Percentiles rank a stretch among this genome's conserved stretches.
These are phyloP conservation scores for Comarum palustre DNA, from an alignment of 306 rosid species.

Conservation along the genomic window DNA sequence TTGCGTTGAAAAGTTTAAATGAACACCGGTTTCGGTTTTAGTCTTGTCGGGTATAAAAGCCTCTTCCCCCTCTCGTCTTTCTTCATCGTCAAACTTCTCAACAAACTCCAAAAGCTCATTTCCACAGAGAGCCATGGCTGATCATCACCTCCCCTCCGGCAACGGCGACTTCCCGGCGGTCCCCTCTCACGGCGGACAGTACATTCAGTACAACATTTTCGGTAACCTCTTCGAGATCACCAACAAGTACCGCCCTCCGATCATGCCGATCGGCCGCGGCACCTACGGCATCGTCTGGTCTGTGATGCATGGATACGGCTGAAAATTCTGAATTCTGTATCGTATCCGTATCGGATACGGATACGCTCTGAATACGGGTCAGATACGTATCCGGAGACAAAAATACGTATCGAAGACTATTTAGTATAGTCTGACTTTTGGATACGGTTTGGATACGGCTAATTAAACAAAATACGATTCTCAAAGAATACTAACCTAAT, in stretches of 20 bases:
- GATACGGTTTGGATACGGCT: no score
- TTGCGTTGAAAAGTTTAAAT: slow-evolving; percentile 50
- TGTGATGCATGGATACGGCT: no score
- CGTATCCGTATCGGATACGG: no score
- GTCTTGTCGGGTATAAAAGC: slow-evolving; percentile 7
- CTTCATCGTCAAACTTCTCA: slow-evolving; percentile 7
- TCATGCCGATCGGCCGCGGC: slow-evolving; percentile 95
- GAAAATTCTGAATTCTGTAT: no score
- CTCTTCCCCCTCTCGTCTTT: background rate
- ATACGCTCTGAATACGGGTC: no score
- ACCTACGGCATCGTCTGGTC: slow-evolving; percentile 94
- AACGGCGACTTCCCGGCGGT: slow-evolving; percentile 61
- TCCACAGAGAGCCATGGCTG: slow-evolving; percentile 48
- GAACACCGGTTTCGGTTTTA: background rate
- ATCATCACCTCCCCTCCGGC: slow-evolving; percentile 34
- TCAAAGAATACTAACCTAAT: no score
- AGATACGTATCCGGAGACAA: no score
- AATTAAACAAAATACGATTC: no score
- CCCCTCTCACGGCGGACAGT: slow-evolving; percentile 72
- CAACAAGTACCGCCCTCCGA: slow-evolving; percentile 80
- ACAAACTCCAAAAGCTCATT: background rate
- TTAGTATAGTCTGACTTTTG: no score
- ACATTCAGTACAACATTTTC: slow-evolving; percentile 73
- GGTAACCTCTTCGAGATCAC: slow-evolving; percentile 89
- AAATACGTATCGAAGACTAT: no score